Percentiles rank a stretch among this genome's conserved stretches.
Evolutionary conservation across 495 filamentous ascomycete genomes (phyloP).

Genomic region (Talaromyces stipitatus): DNA sequence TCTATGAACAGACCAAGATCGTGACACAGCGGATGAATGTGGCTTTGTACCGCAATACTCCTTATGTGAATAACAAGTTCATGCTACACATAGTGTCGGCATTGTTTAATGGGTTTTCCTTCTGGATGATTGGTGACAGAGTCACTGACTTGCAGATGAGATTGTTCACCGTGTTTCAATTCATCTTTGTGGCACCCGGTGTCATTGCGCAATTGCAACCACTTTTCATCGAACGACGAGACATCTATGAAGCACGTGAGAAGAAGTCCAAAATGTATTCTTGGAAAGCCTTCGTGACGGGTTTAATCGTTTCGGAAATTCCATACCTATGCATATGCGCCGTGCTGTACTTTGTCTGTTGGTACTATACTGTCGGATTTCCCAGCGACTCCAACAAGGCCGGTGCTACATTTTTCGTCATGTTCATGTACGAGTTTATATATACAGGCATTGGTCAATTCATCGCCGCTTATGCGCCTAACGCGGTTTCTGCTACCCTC

Average conservation of each 20-base stretch:
- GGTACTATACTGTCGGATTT: slow-evolving; percentile 41
- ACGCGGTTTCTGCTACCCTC: slow-evolving; percentile 46
- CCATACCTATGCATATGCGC: slow-evolving; percentile 44
- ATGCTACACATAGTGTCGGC: slow-evolving; percentile 26
- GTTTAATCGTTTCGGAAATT: slow-evolving; percentile 42
- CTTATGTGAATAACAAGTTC: slow-evolving; percentile 61
- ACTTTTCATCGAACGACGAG: slow-evolving; percentile 43
- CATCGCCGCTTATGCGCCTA: slow-evolving; percentile 50
- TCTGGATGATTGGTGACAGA: slow-evolving; percentile 28
- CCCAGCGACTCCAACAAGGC: slow-evolving; percentile 33
- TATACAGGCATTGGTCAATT: slow-evolving; percentile 55
- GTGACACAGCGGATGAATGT: slow-evolving; percentile 51
- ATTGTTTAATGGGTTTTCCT: slow-evolving; percentile 35
- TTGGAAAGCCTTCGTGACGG: slow-evolving; percentile 47
- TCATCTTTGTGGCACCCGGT: slow-evolving; percentile 42
- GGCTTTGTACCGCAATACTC: slow-evolving; percentile 52
- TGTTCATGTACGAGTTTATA: slow-evolving; percentile 46
- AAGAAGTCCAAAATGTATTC: slow-evolving; percentile 47
- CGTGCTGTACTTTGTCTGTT: slow-evolving; percentile 42
- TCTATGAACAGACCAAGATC: slow-evolving; percentile 48
- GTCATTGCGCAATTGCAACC: slow-evolving; percentile 46
- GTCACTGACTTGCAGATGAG: slow-evolving; percentile 23
- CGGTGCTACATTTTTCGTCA: slow-evolving; percentile 49
- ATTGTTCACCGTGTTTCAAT: slow-evolving; percentile 42
- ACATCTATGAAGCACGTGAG: slow-evolving; percentile 45